Evolutionary conservation across 2,329 filamentous ascomycete species (phyloP).

Genomic region (Ceratocystis papillata): DNA sequence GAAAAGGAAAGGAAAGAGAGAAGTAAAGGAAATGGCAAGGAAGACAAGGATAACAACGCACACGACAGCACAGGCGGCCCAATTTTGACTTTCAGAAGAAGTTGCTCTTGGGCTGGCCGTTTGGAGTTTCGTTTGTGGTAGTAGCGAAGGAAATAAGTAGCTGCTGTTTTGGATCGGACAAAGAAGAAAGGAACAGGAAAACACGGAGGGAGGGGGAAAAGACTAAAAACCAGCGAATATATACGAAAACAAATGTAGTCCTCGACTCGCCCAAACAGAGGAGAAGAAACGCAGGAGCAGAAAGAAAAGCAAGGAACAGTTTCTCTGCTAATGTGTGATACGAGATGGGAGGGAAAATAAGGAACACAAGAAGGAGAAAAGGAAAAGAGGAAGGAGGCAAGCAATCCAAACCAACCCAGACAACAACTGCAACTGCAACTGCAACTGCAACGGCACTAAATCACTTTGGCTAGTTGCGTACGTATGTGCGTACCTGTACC

Average conservation of each 20-base stretch:
- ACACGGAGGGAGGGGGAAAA: not conserved
- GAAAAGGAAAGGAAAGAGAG: not conserved
- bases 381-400: constrained; percentile 9
- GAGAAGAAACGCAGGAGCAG: not conserved
- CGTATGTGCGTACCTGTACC: not conserved
- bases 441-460: not conserved
- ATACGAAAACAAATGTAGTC: too few relatives aligned
- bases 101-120: not conserved
- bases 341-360: constrained; percentile 10
- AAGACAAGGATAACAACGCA: not conserved
- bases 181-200: not conserved
- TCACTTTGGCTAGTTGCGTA: not conserved
- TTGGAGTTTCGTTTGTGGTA: constrained; percentile 10
- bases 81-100: not conserved
- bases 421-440: not conserved
- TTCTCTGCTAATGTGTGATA: not conserved
- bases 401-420: constrained; percentile 1
- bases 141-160: constrained; percentile 5
- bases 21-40: not conserved
- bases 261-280: not conserved
- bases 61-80: not conserved
- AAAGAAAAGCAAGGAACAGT: not conserved
- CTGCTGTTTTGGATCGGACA: not conserved
- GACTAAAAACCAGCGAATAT: not conserved
- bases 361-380: constrained; percentile 2